A percentile compares a stretch with the other conserved stretches of the same genome.
Evolutionary conservation across 2,329 filamentous ascomycete genomes (phyloP).

Genomic region (Paracoccidioides brasiliensis): DNA sequence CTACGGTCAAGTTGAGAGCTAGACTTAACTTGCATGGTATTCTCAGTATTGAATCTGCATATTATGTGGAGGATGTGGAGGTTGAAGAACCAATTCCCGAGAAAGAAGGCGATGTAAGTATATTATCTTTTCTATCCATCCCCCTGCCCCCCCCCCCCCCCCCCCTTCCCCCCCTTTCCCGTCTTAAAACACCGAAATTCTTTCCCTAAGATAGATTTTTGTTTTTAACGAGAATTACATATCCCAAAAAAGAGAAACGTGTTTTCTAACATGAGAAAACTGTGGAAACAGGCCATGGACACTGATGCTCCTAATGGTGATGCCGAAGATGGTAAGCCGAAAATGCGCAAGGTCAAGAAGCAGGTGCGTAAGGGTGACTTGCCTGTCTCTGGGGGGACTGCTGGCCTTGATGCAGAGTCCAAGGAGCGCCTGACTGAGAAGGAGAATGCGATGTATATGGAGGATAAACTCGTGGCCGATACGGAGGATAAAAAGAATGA

Average conservation of each 20-base stretch:
- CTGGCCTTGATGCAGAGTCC: conserved; percentile 56
- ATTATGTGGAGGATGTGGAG: conserved; percentile 96
- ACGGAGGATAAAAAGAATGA: conserved; percentile 99
- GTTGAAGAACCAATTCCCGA: conserved; percentile 84
- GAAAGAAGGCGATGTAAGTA: conserved; percentile 47
- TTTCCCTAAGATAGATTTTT: background rate
- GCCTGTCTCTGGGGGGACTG: conserved; percentile 70
- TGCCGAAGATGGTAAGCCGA: conserved; percentile 53
- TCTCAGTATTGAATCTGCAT: conserved; percentile 89
- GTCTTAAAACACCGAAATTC: conserved; percentile 1
- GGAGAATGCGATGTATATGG: conserved; percentile 85
- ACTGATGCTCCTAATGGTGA: conserved; percentile 54
- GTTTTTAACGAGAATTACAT: conserved; percentile 1
- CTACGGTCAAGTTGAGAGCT: conserved; percentile 99
- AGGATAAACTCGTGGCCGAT: conserved; percentile 95
- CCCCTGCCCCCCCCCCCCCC: background rate
- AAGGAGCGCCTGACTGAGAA: conserved; percentile 63
- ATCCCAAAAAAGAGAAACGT: conserved; percentile 9
- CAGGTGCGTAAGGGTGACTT: conserved; percentile 96
- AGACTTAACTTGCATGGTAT: conserved; percentile 93
- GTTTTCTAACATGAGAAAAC: conserved; percentile 17
- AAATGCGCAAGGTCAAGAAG: conserved; percentile 97
- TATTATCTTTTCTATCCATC: background rate
- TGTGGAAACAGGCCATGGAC: conserved; percentile 58
- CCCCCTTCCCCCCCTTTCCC: conserved; percentile 2